Percentiles rank a stretch among this genome's conserved stretches.
Conservation (phyloP, 768 basidiomycete species). For the Gymnopilus junonius region DNA sequence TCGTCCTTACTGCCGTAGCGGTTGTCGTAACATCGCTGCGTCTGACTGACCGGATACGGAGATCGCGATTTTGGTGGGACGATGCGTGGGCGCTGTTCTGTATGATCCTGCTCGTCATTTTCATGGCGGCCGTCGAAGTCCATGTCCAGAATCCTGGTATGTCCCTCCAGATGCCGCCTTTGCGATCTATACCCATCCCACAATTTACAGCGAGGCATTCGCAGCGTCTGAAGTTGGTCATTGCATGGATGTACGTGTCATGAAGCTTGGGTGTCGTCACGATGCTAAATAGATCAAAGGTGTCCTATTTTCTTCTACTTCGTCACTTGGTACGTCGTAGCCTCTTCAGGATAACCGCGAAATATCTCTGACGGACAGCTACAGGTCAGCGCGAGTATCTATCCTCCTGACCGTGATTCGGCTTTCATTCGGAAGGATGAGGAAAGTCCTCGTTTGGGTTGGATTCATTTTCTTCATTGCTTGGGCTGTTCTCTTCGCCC, state of each 20-base stretch:
- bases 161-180: background rate
- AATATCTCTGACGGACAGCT: background rate
- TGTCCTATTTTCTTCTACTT: slow-evolving; percentile 25
- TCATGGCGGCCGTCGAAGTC: slow-evolving; percentile 25
- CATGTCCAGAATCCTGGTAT: slow-evolving; percentile 27
- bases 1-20: slow-evolving; percentile 20
- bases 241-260: slow-evolving; percentile 22
- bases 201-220: slow-evolving; percentile 16
- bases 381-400: slow-evolving; percentile 40
- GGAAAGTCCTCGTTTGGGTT: slow-evolving; percentile 25
- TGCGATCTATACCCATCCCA: background rate
- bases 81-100: slow-evolving; percentile 26
- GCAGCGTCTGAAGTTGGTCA: slow-evolving; percentile 13
- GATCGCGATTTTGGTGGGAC: slow-evolving; percentile 24
- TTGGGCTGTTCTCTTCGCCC: slow-evolving; percentile 37
- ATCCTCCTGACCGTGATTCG: slow-evolving; percentile 48
- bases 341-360: too few species aligned
- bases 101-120: slow-evolving; percentile 21
- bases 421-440: slow-evolving; percentile 29
- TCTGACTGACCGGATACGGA: slow-evolving; percentile 22
- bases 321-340: slow-evolving; percentile 24
- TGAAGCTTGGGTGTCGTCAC: too few species aligned
- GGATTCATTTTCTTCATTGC: slow-evolving; percentile 25
- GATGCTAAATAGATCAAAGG: background rate
- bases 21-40: slow-evolving; percentile 23